These are phyloP conservation scores for Suillus placidus DNA, from an alignment of 768 basidiomycete species.

Conservation along the genomic window DNA sequence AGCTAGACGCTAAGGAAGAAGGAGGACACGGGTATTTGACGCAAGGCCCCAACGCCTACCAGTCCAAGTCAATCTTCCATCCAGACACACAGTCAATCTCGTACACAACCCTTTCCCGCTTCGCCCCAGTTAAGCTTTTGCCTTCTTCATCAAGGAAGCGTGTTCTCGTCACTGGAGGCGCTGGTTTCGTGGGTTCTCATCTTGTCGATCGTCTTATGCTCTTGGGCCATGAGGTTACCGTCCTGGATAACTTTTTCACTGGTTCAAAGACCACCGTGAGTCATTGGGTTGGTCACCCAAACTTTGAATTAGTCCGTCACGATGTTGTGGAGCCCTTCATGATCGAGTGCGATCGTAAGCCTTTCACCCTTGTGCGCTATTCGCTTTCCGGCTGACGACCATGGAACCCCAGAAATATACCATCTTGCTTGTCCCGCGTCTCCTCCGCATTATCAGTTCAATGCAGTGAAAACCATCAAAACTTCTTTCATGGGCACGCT, in stretches of 20 bases:
- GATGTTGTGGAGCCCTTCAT: constrained; percentile 97
- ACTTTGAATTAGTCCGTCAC: constrained; percentile 97
- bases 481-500: constrained; percentile 98
- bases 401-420: constrained; percentile 75
- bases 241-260: constrained; percentile 98
- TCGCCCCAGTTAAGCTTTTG: constrained; percentile 90
- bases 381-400: constrained; percentile 8
- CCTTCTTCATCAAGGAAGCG: constrained; percentile 80
- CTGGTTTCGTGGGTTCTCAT: constrained; percentile 99
- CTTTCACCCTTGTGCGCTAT: neutral
- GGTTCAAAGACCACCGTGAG: constrained; percentile 96
- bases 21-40: constrained; percentile 59
- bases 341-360: constrained; percentile 97
- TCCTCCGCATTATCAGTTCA: constrained; percentile 96
- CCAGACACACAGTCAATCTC: constrained; percentile 81
- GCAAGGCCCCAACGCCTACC: constrained; percentile 53
- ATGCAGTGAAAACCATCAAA: constrained; percentile 97
- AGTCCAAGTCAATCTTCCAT: constrained; percentile 86
- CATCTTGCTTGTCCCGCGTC: constrained; percentile 98
- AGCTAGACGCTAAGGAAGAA: constrained; percentile 43
- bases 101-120: constrained; percentile 89
- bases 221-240: constrained; percentile 96
- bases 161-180: constrained; percentile 93
- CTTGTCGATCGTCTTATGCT: constrained; percentile 98
- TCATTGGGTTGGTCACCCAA: constrained; percentile 97